Evolutionary conservation across 495 filamentous ascomycete genomes (phyloP), one percentile per base, ranked within the genome.

Genomic region (Rusavskia elegans): DNA sequence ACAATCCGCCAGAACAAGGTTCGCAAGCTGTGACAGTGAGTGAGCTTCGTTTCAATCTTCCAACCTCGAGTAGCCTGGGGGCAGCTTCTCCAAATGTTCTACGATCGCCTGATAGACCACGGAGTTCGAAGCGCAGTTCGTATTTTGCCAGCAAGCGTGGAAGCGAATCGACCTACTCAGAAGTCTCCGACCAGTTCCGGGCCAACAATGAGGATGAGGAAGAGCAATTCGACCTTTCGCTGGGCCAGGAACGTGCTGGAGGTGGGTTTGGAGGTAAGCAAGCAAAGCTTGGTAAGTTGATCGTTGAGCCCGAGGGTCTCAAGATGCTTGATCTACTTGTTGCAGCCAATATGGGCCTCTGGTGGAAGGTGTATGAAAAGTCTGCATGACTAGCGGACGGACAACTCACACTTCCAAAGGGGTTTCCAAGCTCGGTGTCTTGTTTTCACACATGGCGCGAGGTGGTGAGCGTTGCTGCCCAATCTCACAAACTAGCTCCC

Each of bases 291-390:
- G 90, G 90, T 1, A 98, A 96, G 67, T 63, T 96, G 51, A 84
- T 98, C 35, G 77, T 97, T 23, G 82, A 89, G 56, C 82, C 90
- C 56, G 90, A 94, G 57, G 92, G 92, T 0, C 69, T 95, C 51
- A 93, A 93, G 67, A 96, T 98, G 92, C 61, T 95, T 58, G 92
- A 98, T 73, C 62, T 98, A 49, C 74, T 94, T 1, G 87, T 97
- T 27, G 85, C 90, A 10, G 84, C 89, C 39, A 96, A 92, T 62
- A 76, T 97, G 66, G 84, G 82, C 1, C 74, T 96, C 39, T 97
- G 89, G 84, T 95, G 90, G 92, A 82, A 80, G 57, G 79, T 83
- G 1, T 96, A 87, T 79, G 87, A 89, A 54, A 73, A 66, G 56
- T 30, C 35, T 38, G 48, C 36, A 37, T 50, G 30, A 50, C 29